phyloP scores from a whole-genome alignment of 495 filamentous ascomycete genomes.

The Cetradonia linearis region DNA sequence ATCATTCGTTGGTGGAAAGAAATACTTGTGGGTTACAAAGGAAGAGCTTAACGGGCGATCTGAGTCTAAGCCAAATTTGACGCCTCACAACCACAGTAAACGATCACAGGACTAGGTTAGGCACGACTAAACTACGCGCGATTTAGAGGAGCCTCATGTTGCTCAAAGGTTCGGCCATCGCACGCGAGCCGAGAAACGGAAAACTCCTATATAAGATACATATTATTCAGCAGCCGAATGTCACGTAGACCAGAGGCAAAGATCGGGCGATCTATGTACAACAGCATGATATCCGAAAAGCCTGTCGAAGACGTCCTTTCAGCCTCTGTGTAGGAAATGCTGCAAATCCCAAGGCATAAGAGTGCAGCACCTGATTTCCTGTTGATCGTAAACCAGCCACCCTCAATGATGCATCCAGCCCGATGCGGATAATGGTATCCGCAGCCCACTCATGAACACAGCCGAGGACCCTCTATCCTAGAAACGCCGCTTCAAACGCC shows the following conservation, averaged over 20 bases:
- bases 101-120: background rate
- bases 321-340: background rate
- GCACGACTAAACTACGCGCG: background rate
- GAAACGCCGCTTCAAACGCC: background rate
- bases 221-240: background rate
- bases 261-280: background rate
- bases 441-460: background rate
- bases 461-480: background rate
- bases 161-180: background rate
- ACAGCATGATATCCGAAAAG: background rate
- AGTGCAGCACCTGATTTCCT: background rate
- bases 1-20: constrained; percentile 19
- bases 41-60: background rate
- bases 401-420: background rate
- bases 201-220: background rate
- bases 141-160: background rate
- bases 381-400: background rate
- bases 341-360: too few relatives aligned
- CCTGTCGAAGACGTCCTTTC: background rate
- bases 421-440: background rate
- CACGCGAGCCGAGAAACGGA: background rate
- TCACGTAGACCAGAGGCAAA: background rate
- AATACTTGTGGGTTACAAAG: constrained; percentile 12
- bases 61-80: background rate
- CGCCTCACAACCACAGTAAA: background rate